phyloP scores from a whole-genome alignment of 208 protist genomes.

The Leishmania arabica region DNA sequence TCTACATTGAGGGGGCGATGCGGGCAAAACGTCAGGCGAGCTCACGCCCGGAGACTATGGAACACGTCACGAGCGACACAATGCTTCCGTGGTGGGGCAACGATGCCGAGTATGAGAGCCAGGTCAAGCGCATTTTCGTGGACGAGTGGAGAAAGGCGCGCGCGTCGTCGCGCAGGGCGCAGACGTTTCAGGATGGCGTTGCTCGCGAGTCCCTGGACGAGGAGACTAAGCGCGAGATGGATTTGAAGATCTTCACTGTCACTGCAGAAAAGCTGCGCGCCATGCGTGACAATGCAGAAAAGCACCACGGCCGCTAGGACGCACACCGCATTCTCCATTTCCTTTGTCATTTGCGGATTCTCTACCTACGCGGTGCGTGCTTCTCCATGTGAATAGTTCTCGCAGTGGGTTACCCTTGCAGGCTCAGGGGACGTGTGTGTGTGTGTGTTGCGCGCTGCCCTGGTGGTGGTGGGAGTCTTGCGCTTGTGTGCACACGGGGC shows the following conservation, averaged over 20 bases:
- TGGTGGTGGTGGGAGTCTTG: neutral
- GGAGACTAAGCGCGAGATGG: conserved; percentile 69
- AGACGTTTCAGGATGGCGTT: conserved; percentile 79
- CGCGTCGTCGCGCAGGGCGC: conserved; percentile 59
- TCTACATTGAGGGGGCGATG: conserved; percentile 62
- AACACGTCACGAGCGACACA: conserved; percentile 78
- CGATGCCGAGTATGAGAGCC: conserved; percentile 85
- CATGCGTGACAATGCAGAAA: conserved; percentile 76
- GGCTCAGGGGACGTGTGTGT: neutral
- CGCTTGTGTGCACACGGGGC: neutral
- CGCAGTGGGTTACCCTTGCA: neutral
- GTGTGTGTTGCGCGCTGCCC: neutral
- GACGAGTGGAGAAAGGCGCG: conserved; percentile 83
- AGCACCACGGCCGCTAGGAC: conserved; percentile 39
- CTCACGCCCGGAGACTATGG: conserved; percentile 51
- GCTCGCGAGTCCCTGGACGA: conserved; percentile 78
- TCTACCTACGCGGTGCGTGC: neutral
- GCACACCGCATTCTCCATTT: neutral
- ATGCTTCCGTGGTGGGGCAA: conserved; percentile 92
- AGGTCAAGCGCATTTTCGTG: conserved; percentile 91
- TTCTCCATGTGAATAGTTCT: neutral
- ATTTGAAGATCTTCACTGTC: conserved; percentile 88
- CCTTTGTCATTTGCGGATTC: neutral
- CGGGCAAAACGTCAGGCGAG: conserved; percentile 57
- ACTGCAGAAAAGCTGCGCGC: conserved; percentile 71